Conservation (phyloP, 257 asterid species). For the Misopates orontium region DNA sequence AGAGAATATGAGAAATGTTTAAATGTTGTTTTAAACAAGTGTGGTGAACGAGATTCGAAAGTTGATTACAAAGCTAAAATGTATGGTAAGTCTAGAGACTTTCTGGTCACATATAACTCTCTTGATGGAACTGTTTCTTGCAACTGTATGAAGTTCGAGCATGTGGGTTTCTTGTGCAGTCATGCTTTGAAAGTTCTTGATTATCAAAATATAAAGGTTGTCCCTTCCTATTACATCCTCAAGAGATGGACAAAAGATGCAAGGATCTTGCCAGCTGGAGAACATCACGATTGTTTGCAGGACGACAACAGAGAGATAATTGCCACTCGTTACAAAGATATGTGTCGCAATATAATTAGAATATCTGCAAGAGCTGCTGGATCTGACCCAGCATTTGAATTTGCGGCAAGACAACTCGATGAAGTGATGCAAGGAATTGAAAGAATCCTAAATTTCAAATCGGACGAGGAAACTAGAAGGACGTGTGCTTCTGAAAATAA, state of each 20-base stretch:
- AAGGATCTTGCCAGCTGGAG: constrained; percentile 39
- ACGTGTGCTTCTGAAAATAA: constrained; percentile 36
- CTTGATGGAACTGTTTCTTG: constrained; percentile 53
- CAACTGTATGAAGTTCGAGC: constrained; percentile 69
- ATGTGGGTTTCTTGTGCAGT: constrained; percentile 57
- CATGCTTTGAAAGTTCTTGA: constrained; percentile 64
- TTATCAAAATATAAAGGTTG: constrained; percentile 57
- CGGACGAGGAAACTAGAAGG: constrained; percentile 40
- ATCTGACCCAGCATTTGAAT: constrained; percentile 59
- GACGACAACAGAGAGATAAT: constrained; percentile 43
- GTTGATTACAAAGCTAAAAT: constrained; percentile 54
- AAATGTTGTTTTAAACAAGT: constrained; percentile 47
- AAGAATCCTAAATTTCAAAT: constrained; percentile 47
- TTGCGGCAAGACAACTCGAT: constrained; percentile 54
- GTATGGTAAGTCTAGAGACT: constrained; percentile 52
- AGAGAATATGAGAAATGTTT: constrained; percentile 63
- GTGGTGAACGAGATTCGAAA: constrained; percentile 47
- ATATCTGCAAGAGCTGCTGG: constrained; percentile 62
- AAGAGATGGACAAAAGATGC: constrained; percentile 72
- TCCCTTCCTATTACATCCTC: constrained; percentile 52
- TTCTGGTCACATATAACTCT: constrained; percentile 44
- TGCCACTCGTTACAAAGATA: constrained; percentile 53
- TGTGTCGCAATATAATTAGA: constrained; percentile 47
- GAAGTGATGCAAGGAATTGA: constrained; percentile 60
- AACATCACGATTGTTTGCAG: constrained; percentile 31